Base-by-base conservation (phyloP, 306 rosid genomes). In the Glycyrrhiza uralensis region DNA sequence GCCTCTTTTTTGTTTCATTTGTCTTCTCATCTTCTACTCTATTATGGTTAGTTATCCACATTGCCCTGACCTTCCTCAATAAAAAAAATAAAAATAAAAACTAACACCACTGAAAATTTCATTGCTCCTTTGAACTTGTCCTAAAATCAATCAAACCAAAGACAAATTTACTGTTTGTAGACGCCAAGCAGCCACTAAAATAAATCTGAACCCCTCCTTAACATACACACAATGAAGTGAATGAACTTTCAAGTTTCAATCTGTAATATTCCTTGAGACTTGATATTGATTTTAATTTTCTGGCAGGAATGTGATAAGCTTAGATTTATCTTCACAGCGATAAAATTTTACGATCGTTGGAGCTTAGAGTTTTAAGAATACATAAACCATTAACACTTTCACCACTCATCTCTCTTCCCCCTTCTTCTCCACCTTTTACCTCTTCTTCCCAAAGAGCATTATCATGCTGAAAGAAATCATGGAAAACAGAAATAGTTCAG, bases 381-480 rank as follows among this genome's bases (percentile, higher is more conserved):
- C 47, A 38, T 22, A 20, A 73, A 13, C 45, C 26, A 24, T 44
- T 51, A 66, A 59, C 41, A 67, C 4, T 59, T 61, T 47, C 54
- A 45, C 26, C 33, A 62, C n/a, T 36, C 42, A 39, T 74, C 47
- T 71, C 76, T 9, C 28, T 58, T 58, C 13, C 4, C 68, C 46
- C 15, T 8, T 11, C 38, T 54, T 18, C 46, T 14, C 61, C 26
- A 57, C 41, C 13, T 62, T 54, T 69, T 22, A n/a, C 20, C 50
- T 59, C 38, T 33, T 64, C 29, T 23, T 57, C 30, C 23, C 59
- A 65, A 26, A 32, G 15, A 17, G 33, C 13, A 29, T 33, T 63
- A 41, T 5, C 81, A 45, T 23, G 66, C 71, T 24, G 63, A 76
- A 77, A 64, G 47, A 8, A 72, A 82, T 46, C 14, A 79, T 50